Conservation (phyloP, 129 eudicot genomes). For the Daucus carota region DH1_v3.0 NC_030383.2:52613501-52614000, state of each 20-base stretch:
- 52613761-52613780: neutral
- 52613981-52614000: neutral
- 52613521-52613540: neutral
- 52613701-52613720: constrained; percentile 64
- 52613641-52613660: constrained; percentile 99
- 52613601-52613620: neutral
- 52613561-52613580: neutral
- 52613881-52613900: neutral
- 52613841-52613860: neutral
- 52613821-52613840: neutral
- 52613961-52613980: neutral
- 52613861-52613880: neutral
- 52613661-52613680: constrained; percentile 81
- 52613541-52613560: neutral
- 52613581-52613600: neutral
- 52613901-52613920: neutral
- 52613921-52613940: neutral
- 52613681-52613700: constrained; percentile 93
- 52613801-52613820: neutral
- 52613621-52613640: constrained; percentile 13
- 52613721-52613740: constrained; percentile 11
- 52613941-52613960: neutral
- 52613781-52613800: neutral
- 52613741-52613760: neutral
- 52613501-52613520: neutral